Evolutionary conservation across 2,329 filamentous ascomycete genomes (phyloP).

Genomic region (Monilinia vaccinii-corymbosi): DNA sequence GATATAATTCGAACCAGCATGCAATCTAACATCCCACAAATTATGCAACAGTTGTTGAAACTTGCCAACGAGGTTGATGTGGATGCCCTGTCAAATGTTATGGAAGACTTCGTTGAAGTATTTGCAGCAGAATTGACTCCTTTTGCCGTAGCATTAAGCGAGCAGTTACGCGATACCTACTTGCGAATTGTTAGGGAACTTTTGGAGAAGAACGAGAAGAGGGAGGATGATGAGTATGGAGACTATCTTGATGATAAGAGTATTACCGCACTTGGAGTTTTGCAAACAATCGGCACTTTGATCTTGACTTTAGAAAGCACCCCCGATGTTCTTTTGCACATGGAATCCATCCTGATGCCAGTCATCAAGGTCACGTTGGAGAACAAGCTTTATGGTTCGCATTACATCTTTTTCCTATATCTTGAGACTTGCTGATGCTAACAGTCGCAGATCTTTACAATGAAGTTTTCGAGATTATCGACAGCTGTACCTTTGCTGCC

Average conservation of each 20-base stretch:
- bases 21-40: constrained; percentile 96
- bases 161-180: constrained; percentile 94
- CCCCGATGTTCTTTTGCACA: constrained; percentile 85
- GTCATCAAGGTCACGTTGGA: constrained; percentile 93
- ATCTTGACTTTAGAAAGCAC: constrained; percentile 96
- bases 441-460: constrained; percentile 71
- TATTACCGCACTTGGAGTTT: constrained; percentile 88
- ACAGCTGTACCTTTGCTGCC: constrained; percentile 96
- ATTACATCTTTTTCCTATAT: not conserved
- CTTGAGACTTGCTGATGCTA: constrained; percentile 18
- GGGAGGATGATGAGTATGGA: constrained; percentile 67
- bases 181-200: constrained; percentile 87
- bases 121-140: constrained; percentile 96
- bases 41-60: constrained; percentile 98
- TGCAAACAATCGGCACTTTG: constrained; percentile 95
- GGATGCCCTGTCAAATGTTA: constrained; percentile 92
- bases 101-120: constrained; percentile 99
- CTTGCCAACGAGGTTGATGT: constrained; percentile 97
- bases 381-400: constrained; percentile 85
- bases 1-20: constrained; percentile 90
- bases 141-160: constrained; percentile 90
- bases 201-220: constrained; percentile 75
- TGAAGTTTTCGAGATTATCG: constrained; percentile 97
- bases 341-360: constrained; percentile 94
- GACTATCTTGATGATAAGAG: constrained; percentile 98